A percentile compares a stretch with the other conserved stretches of the same genome.
Conservation (phyloP, 1,284 basidiomycete genomes). For the Ustilago lituana region DNA sequence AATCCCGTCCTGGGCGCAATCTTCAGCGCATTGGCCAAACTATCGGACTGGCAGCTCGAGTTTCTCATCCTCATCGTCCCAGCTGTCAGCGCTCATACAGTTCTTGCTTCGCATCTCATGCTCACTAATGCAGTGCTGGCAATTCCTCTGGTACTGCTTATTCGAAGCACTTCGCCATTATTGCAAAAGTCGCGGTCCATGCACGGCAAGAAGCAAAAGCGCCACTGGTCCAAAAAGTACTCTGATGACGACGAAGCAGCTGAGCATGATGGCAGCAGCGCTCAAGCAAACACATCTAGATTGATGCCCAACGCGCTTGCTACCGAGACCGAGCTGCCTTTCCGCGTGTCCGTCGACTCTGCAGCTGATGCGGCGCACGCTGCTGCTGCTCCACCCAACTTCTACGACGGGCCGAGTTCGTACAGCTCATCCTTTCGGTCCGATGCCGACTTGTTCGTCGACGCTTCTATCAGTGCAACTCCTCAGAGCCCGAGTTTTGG, state of each 20-base stretch:
- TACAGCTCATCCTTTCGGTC: slow-evolving; percentile 4
- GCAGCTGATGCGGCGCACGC: slow-evolving; percentile 52
- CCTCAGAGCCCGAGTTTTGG: slow-evolving; percentile 13
- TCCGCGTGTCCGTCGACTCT: slow-evolving; percentile 57
- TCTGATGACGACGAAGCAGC: slow-evolving; percentile 37
- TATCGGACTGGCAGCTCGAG: slow-evolving; percentile 69
- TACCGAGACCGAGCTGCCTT: slow-evolving; percentile 25
- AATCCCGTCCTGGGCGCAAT: not conserved
- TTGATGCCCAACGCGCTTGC: not conserved
- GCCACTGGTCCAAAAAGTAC: slow-evolving; percentile 51
- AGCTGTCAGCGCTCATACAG: slow-evolving; percentile 80
- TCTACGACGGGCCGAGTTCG: slow-evolving; percentile 35
- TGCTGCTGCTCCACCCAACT: slow-evolving; percentile 41
- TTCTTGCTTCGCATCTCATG: slow-evolving; percentile 74
- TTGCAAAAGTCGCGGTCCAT: not conserved
- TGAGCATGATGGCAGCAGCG: not conserved
- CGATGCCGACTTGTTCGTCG: slow-evolving; percentile 17
- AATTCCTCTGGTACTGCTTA: not conserved
- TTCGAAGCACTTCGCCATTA: slow-evolving; percentile 4
- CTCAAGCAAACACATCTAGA: not conserved
- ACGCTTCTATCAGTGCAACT: slow-evolving; percentile 11
- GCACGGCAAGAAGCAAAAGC: slow-evolving; percentile 10
- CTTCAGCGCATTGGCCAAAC: not conserved
- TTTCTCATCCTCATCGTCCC: slow-evolving; percentile 78
- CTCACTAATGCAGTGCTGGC: slow-evolving; percentile 72